Evolutionary conservation across 2,329 filamentous ascomycete species (phyloP).

Genomic region (Fusarium globosum): DNA sequence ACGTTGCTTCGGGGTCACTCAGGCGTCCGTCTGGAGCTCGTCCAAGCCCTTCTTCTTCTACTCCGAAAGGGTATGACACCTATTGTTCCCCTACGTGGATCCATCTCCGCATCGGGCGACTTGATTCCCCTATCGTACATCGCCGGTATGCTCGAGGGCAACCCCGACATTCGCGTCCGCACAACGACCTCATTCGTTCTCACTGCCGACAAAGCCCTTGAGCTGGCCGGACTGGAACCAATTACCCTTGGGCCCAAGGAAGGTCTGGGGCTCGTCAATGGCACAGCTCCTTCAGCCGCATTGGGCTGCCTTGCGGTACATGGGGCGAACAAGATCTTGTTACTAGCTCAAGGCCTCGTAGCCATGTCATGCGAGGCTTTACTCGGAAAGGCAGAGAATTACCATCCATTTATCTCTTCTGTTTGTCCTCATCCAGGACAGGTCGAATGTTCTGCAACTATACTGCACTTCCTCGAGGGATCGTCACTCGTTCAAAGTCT

Average conservation of each 20-base stretch:
- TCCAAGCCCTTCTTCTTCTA: neutral
- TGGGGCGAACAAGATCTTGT: neutral
- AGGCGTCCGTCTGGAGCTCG: neutral
- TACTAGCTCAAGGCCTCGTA: neutral
- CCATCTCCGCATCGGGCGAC: neutral
- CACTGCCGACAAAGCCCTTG: rapidly evolving
- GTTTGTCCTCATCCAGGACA: neutral
- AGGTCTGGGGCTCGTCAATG: neutral
- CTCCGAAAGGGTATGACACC: rapidly evolving
- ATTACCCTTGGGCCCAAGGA: neutral
- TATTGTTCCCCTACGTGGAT: neutral
- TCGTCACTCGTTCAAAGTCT: rapidly evolving
- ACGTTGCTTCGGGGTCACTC: rapidly evolving
- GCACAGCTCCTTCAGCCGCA: neutral
- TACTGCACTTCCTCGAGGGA: rapidly evolving
- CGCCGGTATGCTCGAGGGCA: neutral
- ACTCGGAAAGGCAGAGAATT: neutral
- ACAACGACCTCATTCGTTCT: rapidly evolving
- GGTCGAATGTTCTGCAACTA: neutral
- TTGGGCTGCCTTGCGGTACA: neutral
- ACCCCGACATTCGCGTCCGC: neutral
- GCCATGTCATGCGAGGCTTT: neutral
- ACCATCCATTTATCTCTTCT: neutral
- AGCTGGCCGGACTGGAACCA: rapidly evolving
- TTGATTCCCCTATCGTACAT: neutral